phyloP scores from a whole-genome alignment of 257 asterid genomes.

The Solanum microdontum region DNA sequence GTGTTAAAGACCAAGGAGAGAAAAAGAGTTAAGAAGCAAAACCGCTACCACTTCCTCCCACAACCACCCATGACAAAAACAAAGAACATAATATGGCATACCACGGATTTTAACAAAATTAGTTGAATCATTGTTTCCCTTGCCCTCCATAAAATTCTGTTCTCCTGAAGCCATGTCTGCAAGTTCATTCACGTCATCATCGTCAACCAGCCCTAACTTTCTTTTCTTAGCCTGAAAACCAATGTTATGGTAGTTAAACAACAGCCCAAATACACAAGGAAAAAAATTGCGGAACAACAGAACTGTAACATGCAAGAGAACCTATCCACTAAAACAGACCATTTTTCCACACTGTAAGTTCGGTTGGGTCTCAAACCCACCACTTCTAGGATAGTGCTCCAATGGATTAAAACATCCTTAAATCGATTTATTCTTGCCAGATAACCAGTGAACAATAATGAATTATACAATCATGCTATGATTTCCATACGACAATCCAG shows the following conservation, averaged over 20 bases:
- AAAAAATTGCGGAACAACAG: not conserved
- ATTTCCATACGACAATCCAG: not conserved
- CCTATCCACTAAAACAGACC: not conserved
- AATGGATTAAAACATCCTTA: not conserved
- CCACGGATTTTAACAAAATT: slow-evolving; percentile 34
- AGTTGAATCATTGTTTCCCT: slow-evolving; percentile 15
- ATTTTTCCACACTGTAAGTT: not conserved
- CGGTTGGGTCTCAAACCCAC: not conserved
- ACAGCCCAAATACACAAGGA: not conserved
- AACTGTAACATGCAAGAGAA: not conserved
- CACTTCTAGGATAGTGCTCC: not conserved
- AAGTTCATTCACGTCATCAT: slow-evolving; percentile 24
- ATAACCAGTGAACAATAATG: not conserved
- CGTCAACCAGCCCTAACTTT: slow-evolving; percentile 69
- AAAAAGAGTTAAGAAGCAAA: not conserved
- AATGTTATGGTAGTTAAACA: not conserved
- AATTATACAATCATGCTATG: not conserved
- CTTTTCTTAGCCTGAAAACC: slow-evolving; percentile 53
- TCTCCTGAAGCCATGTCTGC: slow-evolving; percentile 18
- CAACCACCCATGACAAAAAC: not conserved
- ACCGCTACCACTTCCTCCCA: not conserved
- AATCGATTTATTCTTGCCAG: not conserved
- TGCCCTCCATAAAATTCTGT: slow-evolving; percentile 22
- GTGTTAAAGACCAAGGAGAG: not conserved
- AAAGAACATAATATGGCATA: slow-evolving; percentile 11